phyloP scores from a whole-genome alignment of 352 stramenopile genomes.

The Nothophytophthora sp. region DNA sequence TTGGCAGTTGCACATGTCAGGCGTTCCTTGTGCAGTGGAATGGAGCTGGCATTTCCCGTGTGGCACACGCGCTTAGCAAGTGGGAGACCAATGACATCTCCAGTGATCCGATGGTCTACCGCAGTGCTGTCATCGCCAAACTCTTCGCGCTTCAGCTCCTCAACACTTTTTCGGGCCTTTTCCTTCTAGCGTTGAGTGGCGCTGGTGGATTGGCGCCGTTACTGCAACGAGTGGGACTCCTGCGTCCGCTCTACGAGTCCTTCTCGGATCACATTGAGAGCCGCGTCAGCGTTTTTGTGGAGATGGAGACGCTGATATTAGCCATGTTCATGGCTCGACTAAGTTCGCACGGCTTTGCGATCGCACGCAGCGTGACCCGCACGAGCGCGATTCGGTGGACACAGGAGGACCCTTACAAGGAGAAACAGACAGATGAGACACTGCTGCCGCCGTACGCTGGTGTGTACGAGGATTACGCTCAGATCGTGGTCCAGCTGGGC shows the following conservation, averaged over 20 bases:
- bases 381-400: slow-evolving; percentile 4
- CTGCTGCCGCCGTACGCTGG: slow-evolving; percentile 28
- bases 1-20: slow-evolving; percentile 27
- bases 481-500: slow-evolving; percentile 45
- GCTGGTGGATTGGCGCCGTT: slow-evolving; percentile 12
- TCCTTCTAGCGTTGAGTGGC: slow-evolving; percentile 30
- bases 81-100: slow-evolving; percentile 34
- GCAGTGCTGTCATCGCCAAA: slow-evolving; percentile 35
- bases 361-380: slow-evolving; percentile 11
- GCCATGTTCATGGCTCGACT: slow-evolving; percentile 35
- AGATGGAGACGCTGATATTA: slow-evolving; percentile 44
- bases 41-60: slow-evolving; percentile 17
- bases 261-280: slow-evolving; percentile 14
- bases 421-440: slow-evolving; percentile 11
- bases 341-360: slow-evolving; percentile 14
- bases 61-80: slow-evolving; percentile 30
- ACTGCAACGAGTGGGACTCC: slow-evolving; percentile 6
- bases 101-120: slow-evolving; percentile 17
- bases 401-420: slow-evolving; percentile 3
- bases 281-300: slow-evolving; percentile 28
- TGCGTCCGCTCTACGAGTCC: slow-evolving; percentile 16
- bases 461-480: slow-evolving; percentile 37
- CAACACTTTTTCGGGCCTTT: slow-evolving; percentile 38
- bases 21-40: slow-evolving; percentile 30
- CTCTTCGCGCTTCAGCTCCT: slow-evolving; percentile 43